A percentile compares a stretch with the other conserved stretches of the same genome.
Evolutionary conservation across 2,329 filamentous ascomycete genomes (phyloP).

Genomic region (Fusarium sp.): DNA sequence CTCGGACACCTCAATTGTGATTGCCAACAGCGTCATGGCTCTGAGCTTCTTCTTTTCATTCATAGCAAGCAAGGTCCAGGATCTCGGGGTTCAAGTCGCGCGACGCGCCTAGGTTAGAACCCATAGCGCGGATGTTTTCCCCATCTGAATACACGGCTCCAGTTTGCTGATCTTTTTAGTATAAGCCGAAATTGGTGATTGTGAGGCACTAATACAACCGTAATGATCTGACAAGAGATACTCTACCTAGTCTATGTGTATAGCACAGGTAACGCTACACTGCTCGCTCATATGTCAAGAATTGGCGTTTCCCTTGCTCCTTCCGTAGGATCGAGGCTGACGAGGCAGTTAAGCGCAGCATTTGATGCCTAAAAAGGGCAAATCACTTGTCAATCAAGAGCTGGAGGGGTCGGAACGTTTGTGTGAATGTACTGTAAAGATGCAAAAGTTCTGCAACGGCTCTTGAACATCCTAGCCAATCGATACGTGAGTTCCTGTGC

Average conservation of each 20-base stretch:
- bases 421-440: conserved; percentile 5
- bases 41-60: conserved; percentile 10
- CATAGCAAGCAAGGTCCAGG: conserved; percentile 29
- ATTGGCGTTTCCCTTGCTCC: conserved; percentile 7
- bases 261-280: conserved; percentile 5
- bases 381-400: conserved; percentile 31
- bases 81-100: conserved; percentile 27
- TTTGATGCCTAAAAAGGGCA: conserved; percentile 14
- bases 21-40: conserved; percentile 12
- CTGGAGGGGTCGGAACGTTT: conserved; percentile 18
- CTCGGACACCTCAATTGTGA: conserved; percentile 14
- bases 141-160: conserved; percentile 11
- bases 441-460: conserved; percentile 10
- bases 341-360: conserved; percentile 17
- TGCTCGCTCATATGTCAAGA: background rate
- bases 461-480: background rate
- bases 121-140: conserved; percentile 30
- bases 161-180: conserved; percentile 15
- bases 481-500: background rate
- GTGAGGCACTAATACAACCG: conserved; percentile 1
- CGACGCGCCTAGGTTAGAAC: conserved; percentile 15
- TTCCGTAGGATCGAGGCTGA: conserved; percentile 25
- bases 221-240: conserved; percentile 17
- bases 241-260: background rate
- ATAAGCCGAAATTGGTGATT: conserved; percentile 34